Percentiles rank a stretch among this genome's conserved stretches.
Conservation (phyloP, 2,329 filamentous ascomycete species). For the Didymella keratinophila region DNA sequence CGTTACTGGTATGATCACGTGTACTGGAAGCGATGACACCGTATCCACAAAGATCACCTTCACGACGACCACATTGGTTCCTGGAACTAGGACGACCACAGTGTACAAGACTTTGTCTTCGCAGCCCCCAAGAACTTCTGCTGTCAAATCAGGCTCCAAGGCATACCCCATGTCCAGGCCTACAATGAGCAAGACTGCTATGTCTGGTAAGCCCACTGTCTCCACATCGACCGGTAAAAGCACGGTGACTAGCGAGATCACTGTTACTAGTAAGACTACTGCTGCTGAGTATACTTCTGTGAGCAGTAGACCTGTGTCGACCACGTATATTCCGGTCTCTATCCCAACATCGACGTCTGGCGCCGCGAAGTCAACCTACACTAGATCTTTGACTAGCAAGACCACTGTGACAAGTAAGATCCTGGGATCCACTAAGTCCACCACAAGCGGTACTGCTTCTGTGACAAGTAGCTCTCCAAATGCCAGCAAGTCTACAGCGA, state of each 20-base stretch:
- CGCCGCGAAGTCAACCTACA: not conserved
- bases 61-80: not conserved
- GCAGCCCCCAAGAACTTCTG: not conserved
- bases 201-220: not conserved
- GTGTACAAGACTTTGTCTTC: not conserved
- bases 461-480: not conserved
- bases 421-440: not conserved
- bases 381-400: not conserved
- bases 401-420: not conserved
- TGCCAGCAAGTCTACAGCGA: not conserved
- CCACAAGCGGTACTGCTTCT: not conserved
- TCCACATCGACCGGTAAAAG: not conserved
- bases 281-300: no score
- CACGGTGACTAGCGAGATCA: not conserved
- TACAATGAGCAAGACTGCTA: not conserved
- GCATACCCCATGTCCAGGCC: not conserved
- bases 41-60: not conserved
- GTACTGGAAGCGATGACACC: not conserved
- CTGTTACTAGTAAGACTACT: not conserved
- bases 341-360: no score
- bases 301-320: no score
- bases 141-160: not conserved
- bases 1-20: not conserved
- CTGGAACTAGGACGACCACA: not conserved
- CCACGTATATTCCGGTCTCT: no score